A percentile compares a stretch with the other conserved stretches of the same genome.
Evolutionary conservation across 1,284 basidiomycete species (phyloP).

Genomic region (Dichomitus squalens): DNA sequence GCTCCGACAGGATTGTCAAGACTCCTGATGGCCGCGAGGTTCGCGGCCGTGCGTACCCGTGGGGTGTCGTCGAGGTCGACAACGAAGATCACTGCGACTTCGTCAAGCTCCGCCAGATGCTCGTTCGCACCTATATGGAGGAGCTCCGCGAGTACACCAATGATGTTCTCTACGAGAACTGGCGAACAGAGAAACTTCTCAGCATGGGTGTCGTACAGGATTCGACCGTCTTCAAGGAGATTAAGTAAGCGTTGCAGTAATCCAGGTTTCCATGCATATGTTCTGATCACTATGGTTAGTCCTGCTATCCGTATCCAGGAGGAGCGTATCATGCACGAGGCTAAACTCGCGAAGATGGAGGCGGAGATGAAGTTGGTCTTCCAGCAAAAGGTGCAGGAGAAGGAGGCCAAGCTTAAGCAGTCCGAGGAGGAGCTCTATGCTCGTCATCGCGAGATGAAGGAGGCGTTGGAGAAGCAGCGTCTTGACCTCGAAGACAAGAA

Average conservation of each 20-base stretch:
- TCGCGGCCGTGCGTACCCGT: conserved; percentile 92
- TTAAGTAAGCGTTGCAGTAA: conserved; percentile 72
- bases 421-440: conserved; percentile 97
- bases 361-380: conserved; percentile 99
- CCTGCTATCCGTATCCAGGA: conserved; percentile 95
- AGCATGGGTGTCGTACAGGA: conserved; percentile 97
- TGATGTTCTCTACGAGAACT: conserved; percentile 93
- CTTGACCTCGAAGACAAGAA: conserved; percentile 98
- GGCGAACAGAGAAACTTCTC: conserved; percentile 91
- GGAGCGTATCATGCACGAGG: conserved; percentile 91
- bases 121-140: conserved; percentile 98
- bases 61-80: conserved; percentile 98
- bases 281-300: conserved; percentile 45
- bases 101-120: conserved; percentile 97
- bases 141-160: conserved; percentile 95
- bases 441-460: conserved; percentile 98
- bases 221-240: conserved; percentile 95
- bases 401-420: conserved; percentile 97
- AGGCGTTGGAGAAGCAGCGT: conserved; percentile 96
- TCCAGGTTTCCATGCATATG: conserved; percentile 1
- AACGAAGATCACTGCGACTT: conserved; percentile 99
- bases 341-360: conserved; percentile 98
- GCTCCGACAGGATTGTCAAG: conserved; percentile 81
- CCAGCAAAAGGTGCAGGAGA: conserved; percentile 98
- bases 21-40: conserved; percentile 88